Evolutionary conservation across 345 rosid genomes (phyloP), one percentile per base, ranked within the genome.

Genomic region (Garcia nutans): DNA sequence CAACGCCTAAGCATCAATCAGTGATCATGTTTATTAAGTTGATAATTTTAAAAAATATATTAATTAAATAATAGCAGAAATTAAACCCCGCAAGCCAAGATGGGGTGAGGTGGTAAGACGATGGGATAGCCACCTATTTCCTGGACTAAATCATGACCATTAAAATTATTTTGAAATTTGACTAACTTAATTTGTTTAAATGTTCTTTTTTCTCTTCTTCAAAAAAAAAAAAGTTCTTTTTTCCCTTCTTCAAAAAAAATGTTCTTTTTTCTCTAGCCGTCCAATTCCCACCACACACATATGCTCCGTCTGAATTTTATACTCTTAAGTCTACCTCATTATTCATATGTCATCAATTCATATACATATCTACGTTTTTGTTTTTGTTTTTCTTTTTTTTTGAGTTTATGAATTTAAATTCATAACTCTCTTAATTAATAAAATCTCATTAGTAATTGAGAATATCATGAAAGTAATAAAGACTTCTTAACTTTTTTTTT

Each of bases 101-200:
- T 17, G 74, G 47, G 44, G 79, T 69, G 78, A 77, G 68, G 72
- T 64, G 81, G 67, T 73, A 17, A 0, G 24, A 12, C 23, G 33
- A 13, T 55, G 80, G 56, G 58, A 24, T 58, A 23, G 41, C 47
- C 59, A 13, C 6, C 12, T 50, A 23, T 24, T 8, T 7, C 33
- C 31, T 20, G 45, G 78, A 42, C 65, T 44, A 57, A 26, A 28
- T 28, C 31, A 28, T 28, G 31, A 28, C 31, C 31, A 28, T 28
- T 28, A 28, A 28, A 28, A 28, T 28, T 28, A 28, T 28, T 1
- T 28, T 64, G 20, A 65, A 64, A 10, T 65, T 37, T 41, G 56
- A 26, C 41, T 65, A 2, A 64, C 23, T 59, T 59, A 75, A 31
- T 65, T 50, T 4, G 44, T 59, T 59, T 72, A 7, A 9, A 5